Evolutionary conservation across 768 basidiomycete genomes (phyloP).

Genomic region (Termitomyces sp.): DNA sequence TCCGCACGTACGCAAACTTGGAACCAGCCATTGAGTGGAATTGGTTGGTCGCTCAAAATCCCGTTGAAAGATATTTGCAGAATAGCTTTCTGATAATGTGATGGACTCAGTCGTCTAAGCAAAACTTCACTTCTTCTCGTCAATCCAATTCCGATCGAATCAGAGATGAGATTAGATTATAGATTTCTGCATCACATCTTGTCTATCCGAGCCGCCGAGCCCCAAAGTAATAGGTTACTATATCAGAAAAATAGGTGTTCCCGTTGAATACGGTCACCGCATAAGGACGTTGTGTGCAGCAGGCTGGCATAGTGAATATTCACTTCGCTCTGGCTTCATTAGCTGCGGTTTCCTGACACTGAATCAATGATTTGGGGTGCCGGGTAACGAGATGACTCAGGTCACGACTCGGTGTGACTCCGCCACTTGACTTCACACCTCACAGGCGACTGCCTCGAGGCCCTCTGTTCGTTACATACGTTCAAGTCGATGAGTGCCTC

Average conservation of each 20-base stretch:
- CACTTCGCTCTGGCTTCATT: background rate
- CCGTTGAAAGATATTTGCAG: background rate
- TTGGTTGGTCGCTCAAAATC: background rate
- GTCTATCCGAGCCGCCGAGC: no score
- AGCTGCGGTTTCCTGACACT: background rate
- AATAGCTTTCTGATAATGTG: background rate
- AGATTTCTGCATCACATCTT: background rate
- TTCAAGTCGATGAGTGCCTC: constrained; percentile 29
- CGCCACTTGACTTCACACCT: constrained; percentile 3
- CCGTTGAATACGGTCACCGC: background rate
- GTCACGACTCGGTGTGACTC: constrained; percentile 9
- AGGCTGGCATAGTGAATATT: background rate
- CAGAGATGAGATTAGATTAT: background rate
- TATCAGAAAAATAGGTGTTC: no score
- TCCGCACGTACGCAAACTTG: constrained; percentile 86
- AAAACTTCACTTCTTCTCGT: no score
- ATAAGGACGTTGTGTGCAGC: background rate
- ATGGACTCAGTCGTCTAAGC: background rate
- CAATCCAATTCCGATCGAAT: background rate
- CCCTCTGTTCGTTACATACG: background rate
- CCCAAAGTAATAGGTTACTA: no score
- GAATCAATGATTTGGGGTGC: background rate
- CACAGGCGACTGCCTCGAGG: constrained; percentile 11
- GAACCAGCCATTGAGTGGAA: constrained; percentile 72
- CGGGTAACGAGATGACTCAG: background rate